Base-by-base conservation (phyloP, 768 basidiomycete species). In the Tylopilus vinaceipallidus region DNA sequence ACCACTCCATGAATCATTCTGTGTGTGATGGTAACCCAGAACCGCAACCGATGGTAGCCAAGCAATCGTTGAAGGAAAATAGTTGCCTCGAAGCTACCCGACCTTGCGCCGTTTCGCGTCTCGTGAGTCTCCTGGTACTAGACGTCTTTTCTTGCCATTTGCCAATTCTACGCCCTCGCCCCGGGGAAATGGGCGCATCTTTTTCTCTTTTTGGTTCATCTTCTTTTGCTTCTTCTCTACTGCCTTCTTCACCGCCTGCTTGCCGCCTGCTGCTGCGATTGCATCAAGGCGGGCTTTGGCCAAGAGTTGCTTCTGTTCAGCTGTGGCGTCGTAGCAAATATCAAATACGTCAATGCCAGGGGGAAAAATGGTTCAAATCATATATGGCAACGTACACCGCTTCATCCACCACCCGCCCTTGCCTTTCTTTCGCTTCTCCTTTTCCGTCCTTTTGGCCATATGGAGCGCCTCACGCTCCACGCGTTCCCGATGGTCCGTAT, bases 151-250 rank as follows among this genome's bases (percentile, higher is more conserved):
- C 42, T 54, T 56, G 39, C 47, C 49, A 39, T 46, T 16, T 26
- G 52, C 24, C 46, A 47, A 12, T 48, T 56, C 54, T 20, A 14
- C 24, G 10, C 46, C 58, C 52, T 53, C 56, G 22, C 36, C 57
- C 46, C 59, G 60, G 26, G 74, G 62, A 64, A 83, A 86, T 12
- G 94, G 94, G 45, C 91, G 74, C 49, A 79, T 84, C 60, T 81
- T 87, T 71, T 95, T 95, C 75, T 95, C 94, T 67, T 88, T 93
- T 68, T 92, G 90, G 43, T 78, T 78, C 17, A 86, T 73, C 74
- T 94, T 95, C 67, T 82, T 90, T 69, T 89, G 84, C 67, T 84
- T 93, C 78, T 89, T 95, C 59, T 90, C 90, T 24, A 95, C 83
- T 6, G 82, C 90, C 68, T 87, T 93, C 64, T 87, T 90, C 45